Evolutionary conservation across 2,329 filamentous ascomycete genomes (phyloP).

Genomic region (Xylaria digitata): DNA sequence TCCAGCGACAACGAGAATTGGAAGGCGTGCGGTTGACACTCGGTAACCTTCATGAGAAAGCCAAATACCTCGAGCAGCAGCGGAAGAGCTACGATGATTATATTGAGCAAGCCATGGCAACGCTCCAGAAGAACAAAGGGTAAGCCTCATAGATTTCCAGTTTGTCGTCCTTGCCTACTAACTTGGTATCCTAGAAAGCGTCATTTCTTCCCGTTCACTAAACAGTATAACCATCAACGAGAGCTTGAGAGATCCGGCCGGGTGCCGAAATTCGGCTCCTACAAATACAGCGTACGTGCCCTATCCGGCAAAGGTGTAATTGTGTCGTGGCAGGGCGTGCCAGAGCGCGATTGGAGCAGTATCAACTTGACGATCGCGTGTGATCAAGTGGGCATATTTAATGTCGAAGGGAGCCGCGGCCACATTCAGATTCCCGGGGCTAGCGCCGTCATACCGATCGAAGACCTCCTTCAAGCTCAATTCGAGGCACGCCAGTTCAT

Average conservation of each 20-base stretch:
- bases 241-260: conserved; percentile 93
- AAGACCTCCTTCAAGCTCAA: conserved; percentile 94
- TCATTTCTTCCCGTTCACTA: conserved; percentile 82
- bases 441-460: conserved; percentile 86
- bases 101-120: conserved; percentile 98
- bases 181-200: conserved; percentile 26
- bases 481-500: conserved; percentile 98
- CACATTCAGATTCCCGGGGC: conserved; percentile 97
- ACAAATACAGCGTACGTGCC: conserved; percentile 92
- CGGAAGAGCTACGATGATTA: conserved; percentile 99
- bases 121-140: conserved; percentile 95
- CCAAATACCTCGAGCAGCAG: conserved; percentile 91
- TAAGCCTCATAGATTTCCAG: conserved; percentile 54
- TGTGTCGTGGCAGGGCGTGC: conserved; percentile 88
- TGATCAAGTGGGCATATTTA: conserved; percentile 94
- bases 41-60: conserved; percentile 82
- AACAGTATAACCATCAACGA: conserved; percentile 98
- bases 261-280: conserved; percentile 96
- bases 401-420: conserved; percentile 88
- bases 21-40: conserved; percentile 84
- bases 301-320: conserved; percentile 94
- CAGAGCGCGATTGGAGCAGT: conserved; percentile 86
- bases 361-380: conserved; percentile 94
- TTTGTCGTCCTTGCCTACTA: neutral
- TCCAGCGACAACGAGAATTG: conserved; percentile 90